Percentiles rank a stretch among this genome's conserved stretches.
phyloP scores from a whole-genome alignment of 768 basidiomycete species.

The Hortiboletus campestris region DNA sequence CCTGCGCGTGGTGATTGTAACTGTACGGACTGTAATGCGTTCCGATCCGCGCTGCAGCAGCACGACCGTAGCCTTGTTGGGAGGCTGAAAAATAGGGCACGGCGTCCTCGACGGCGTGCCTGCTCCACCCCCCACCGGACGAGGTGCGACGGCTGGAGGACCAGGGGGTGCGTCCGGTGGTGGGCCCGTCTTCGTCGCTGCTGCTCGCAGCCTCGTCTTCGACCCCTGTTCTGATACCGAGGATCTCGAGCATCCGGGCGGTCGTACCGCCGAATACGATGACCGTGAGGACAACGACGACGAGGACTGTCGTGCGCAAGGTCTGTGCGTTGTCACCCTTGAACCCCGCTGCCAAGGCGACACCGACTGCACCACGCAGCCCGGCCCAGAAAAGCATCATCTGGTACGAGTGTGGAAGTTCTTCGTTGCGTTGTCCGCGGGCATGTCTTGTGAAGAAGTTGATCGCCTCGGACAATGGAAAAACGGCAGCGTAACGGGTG shows the following conservation, averaged over 20 bases:
- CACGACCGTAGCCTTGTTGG: constrained; percentile 28
- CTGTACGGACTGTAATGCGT: constrained; percentile 50
- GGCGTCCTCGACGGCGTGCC: constrained; percentile 45
- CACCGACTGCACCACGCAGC: constrained; percentile 93
- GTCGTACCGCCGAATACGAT: constrained; percentile 97
- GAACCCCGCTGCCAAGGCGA: constrained; percentile 95
- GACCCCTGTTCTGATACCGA: constrained; percentile 94
- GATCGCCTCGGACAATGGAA: constrained; percentile 92
- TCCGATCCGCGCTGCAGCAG: constrained; percentile 48
- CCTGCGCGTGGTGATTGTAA: constrained; percentile 63
- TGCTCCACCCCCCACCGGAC: constrained; percentile 38
- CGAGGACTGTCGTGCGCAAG: constrained; percentile 88
- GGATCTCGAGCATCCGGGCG: constrained; percentile 90
- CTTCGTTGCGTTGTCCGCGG: constrained; percentile 83
- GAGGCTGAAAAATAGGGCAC: constrained; percentile 35
- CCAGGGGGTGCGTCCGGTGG: constrained; percentile 34
- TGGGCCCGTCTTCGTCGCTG: constrained; percentile 47
- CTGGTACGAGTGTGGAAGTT: constrained; percentile 95
- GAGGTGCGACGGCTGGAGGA: constrained; percentile 34
- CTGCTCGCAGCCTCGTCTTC: constrained; percentile 81
- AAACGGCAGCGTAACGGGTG: constrained; percentile 93
- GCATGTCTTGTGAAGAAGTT: constrained; percentile 87
- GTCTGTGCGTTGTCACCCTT: constrained; percentile 91
- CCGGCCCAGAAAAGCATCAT: constrained; percentile 99
- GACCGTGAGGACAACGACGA: constrained; percentile 94